Evolutionary conservation across 441 rosid genomes (phyloP).

Genomic region (Omphalea diandra): DNA sequence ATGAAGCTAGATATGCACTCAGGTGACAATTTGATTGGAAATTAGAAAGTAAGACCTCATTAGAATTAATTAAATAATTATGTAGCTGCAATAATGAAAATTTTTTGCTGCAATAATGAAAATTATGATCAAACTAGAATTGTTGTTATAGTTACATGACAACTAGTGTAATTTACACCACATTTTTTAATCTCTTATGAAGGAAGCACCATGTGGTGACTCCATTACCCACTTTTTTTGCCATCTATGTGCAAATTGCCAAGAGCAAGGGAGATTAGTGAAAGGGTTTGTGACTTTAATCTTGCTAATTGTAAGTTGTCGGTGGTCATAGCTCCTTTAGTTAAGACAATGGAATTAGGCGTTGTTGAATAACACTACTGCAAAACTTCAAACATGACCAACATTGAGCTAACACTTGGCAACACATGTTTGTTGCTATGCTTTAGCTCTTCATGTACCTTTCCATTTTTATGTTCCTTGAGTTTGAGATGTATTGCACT

Average conservation of each 20-base stretch:
- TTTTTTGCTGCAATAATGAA: too few species aligned
- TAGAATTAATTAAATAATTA: too few species aligned
- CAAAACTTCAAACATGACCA: neutral
- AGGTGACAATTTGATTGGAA: too few species aligned
- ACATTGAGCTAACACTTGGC: too few species aligned
- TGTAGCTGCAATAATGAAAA: too few species aligned
- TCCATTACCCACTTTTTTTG: conserved; percentile 75
- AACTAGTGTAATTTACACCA: too few species aligned
- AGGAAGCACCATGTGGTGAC: conserved; percentile 98
- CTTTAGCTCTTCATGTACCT: neutral
- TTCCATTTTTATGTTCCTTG: neutral
- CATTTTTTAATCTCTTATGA: conserved; percentile 28
- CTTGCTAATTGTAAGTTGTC: conserved; percentile 40
- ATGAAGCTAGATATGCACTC: too few species aligned
- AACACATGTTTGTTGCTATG: neutral
- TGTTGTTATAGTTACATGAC: too few species aligned
- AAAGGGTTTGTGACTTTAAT: conserved; percentile 39
- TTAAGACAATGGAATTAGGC: conserved; percentile 64
- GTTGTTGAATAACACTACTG: conserved; percentile 8
- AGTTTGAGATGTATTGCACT: conserved; percentile 3
- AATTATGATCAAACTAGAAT: too few species aligned
- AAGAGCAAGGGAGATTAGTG: conserved; percentile 84
- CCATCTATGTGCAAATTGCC: conserved; percentile 88
- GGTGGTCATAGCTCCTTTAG: conserved; percentile 54
- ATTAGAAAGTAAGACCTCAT: too few species aligned